Evolutionary conservation across 345 rosid species (phyloP).

Genomic region (Triadica sebifera): DNA sequence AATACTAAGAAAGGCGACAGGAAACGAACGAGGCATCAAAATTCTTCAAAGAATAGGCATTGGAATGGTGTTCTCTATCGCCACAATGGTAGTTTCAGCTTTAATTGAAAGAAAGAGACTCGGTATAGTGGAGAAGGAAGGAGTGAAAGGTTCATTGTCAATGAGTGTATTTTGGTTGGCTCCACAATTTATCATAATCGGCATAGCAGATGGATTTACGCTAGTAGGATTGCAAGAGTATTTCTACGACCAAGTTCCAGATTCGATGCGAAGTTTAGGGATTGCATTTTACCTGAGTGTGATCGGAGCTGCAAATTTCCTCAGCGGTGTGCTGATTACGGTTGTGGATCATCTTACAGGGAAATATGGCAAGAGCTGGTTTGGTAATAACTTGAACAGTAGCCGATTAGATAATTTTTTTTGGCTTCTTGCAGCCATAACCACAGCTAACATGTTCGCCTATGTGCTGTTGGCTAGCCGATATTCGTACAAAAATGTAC

Average conservation of each 20-base stretch:
- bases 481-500: slow-evolving; percentile 73
- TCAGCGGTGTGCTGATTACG: slow-evolving; percentile 68
- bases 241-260: slow-evolving; percentile 93
- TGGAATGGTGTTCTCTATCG: slow-evolving; percentile 75
- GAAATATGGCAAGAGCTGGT: slow-evolving; percentile 32
- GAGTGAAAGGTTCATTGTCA: slow-evolving; percentile 41
- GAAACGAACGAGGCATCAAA: slow-evolving; percentile 66
- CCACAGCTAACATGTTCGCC: slow-evolving; percentile 42
- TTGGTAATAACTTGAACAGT: slow-evolving; percentile 72
- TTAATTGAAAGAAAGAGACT: slow-evolving; percentile 67
- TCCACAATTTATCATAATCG: slow-evolving; percentile 72
- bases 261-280: slow-evolving; percentile 89
- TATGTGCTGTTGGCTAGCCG: slow-evolving; percentile 56
- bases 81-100: slow-evolving; percentile 70
- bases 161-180: slow-evolving; percentile 85
- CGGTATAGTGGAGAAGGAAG: slow-evolving; percentile 27
- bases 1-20: slow-evolving; percentile 38
- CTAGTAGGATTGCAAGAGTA: slow-evolving; percentile 88
- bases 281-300: slow-evolving; percentile 87
- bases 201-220: slow-evolving; percentile 69
- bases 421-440: slow-evolving; percentile 59
- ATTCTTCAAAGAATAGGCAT: slow-evolving; percentile 87
- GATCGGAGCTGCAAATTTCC: slow-evolving; percentile 69
- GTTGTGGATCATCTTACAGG: slow-evolving; percentile 11
- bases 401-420: slow-evolving; percentile 78